Evolutionary conservation across 176 grass and related monocot species (phyloP).

Genomic region (Carex kokanica): DNA sequence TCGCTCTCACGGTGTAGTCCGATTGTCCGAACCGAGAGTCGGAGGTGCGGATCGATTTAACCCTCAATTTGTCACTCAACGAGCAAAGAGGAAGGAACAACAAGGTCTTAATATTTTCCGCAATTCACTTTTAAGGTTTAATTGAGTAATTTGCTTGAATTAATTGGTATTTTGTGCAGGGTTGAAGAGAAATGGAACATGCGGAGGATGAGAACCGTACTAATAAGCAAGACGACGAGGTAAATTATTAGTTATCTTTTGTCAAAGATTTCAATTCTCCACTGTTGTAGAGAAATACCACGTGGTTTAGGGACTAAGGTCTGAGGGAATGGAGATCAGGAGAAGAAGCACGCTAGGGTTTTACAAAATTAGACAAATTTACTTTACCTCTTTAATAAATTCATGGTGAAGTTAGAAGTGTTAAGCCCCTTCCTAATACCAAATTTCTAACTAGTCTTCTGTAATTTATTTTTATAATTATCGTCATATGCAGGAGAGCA

Average conservation of each 20-base stretch:
- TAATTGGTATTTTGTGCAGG: constrained; percentile 23
- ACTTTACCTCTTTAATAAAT: not conserved
- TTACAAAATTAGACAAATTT: not conserved
- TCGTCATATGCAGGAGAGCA: constrained; percentile 51
- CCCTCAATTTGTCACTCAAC: not conserved
- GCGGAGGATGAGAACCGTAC: constrained; percentile 46
- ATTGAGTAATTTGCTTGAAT: not conserved
- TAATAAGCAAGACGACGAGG: constrained; percentile 78
- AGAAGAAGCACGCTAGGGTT: not conserved
- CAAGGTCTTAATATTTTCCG: not conserved
- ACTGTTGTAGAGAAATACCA: constrained; percentile 5
- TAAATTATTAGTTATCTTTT: constrained; percentile 24
- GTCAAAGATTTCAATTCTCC: not conserved
- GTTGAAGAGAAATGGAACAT: constrained; percentile 51
- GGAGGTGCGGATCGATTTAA: not conserved
- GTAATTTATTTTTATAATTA: constrained; percentile 2
- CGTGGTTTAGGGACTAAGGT: not conserved
- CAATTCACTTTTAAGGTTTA: not conserved
- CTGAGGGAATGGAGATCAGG: not conserved
- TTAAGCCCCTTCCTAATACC: not conserved
- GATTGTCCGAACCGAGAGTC: not conserved
- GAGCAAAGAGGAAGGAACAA: not conserved
- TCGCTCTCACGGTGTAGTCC: not conserved
- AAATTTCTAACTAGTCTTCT: not conserved
- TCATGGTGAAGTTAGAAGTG: not conserved